These are phyloP conservation scores for Polyporus arcularius DNA, from an alignment of 768 basidiomycete species.

Conservation along the genomic window DNA sequence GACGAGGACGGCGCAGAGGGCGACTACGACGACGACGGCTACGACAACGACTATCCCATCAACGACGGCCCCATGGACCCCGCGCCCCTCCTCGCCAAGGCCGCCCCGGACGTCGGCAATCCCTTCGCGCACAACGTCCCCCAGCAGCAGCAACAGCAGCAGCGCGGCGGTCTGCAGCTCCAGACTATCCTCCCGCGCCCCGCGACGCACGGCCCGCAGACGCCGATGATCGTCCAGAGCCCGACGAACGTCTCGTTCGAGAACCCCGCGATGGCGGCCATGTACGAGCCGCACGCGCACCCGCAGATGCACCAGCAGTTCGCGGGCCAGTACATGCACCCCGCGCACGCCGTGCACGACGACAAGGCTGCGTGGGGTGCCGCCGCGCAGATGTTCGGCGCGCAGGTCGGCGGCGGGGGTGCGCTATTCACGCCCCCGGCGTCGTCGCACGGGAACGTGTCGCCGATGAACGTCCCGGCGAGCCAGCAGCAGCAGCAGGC, in stretches of 20 bases:
- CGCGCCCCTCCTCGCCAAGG: slow-evolving; percentile 35
- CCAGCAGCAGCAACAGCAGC: not conserved
- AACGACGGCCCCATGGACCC: slow-evolving; percentile 25
- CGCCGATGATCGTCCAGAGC: slow-evolving; percentile 49
- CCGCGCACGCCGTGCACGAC: slow-evolving; percentile 23
- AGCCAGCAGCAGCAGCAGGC: slow-evolving; percentile 30
- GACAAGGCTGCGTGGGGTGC: slow-evolving; percentile 35
- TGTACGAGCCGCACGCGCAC: slow-evolving; percentile 43
- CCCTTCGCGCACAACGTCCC: slow-evolving; percentile 39
- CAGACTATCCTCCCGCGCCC: slow-evolving; percentile 37
- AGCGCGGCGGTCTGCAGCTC: slow-evolving; percentile 27
- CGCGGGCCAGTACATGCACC: slow-evolving; percentile 20
- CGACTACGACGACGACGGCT: slow-evolving; percentile 43
- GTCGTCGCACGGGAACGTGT: slow-evolving; percentile 34
- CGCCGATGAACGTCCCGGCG: slow-evolving; percentile 19
- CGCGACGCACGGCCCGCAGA: slow-evolving; percentile 25
- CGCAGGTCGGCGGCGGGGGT: slow-evolving; percentile 30
- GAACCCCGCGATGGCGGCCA: slow-evolving; percentile 50
- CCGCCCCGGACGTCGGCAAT: slow-evolving; percentile 27
- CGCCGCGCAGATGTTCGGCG: slow-evolving; percentile 24
- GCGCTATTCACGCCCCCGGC: slow-evolving; percentile 46
- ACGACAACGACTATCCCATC: slow-evolving; percentile 42
- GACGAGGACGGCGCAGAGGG: slow-evolving; percentile 62
- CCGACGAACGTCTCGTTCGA: slow-evolving; percentile 48
- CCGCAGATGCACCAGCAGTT: slow-evolving; percentile 21